Evolutionary conservation across 1,284 basidiomycete genomes (phyloP).

Genomic region (Boletus semigastroideus): DNA sequence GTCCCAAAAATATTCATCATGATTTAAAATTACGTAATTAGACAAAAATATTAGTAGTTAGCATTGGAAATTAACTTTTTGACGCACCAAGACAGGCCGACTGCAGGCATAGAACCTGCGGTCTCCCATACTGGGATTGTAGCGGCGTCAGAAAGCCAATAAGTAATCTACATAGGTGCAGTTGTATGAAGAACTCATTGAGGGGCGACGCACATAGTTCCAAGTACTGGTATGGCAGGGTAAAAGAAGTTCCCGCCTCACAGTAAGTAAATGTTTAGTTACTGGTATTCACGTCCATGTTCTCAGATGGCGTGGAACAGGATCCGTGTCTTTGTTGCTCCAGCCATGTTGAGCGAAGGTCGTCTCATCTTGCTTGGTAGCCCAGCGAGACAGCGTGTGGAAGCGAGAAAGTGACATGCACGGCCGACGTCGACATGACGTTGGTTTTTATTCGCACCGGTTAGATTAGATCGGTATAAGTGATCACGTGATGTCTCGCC

Average conservation of each 20-base stretch:
- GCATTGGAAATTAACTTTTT: too few species aligned
- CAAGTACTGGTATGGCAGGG: slow-evolving; percentile 18
- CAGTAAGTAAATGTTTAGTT: background rate
- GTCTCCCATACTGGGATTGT: slow-evolving; percentile 45
- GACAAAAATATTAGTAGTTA: too few species aligned
- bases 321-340: slow-evolving; percentile 78
- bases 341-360: slow-evolving; percentile 51
- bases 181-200: background rate
- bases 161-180: slow-evolving; percentile 19
- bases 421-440: too few species aligned
- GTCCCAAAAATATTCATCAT: too few species aligned
- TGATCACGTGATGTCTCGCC: slow-evolving; percentile 26
- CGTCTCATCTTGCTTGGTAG: slow-evolving; percentile 43
- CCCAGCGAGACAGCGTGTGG: background rate
- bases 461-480: slow-evolving; percentile 17
- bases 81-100: slow-evolving; percentile 50
- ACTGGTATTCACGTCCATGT: slow-evolving; percentile 51
- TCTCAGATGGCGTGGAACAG: slow-evolving; percentile 53
- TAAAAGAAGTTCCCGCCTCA: background rate
- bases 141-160: slow-evolving; percentile 41
- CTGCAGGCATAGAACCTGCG: slow-evolving; percentile 49
- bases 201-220: slow-evolving; percentile 25
- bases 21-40: too few species aligned
- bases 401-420: slow-evolving; percentile 4
- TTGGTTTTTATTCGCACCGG: background rate